phyloP scores from a whole-genome alignment of 192 early-diverging fungal genomes.

The Coemansia sp. region DNA sequence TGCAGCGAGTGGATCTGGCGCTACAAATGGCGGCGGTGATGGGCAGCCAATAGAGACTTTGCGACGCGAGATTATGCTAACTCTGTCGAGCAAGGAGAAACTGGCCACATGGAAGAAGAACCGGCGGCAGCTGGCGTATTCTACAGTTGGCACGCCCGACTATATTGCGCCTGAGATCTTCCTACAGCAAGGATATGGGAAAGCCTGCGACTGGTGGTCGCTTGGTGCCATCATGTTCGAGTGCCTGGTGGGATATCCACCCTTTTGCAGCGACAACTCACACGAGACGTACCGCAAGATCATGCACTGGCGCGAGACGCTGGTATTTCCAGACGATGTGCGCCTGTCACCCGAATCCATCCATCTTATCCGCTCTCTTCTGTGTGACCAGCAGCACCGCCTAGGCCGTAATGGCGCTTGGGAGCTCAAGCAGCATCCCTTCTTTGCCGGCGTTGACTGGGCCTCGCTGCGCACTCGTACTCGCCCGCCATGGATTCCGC shows the following conservation, averaged over 20 bases:
- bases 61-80: conserved; percentile 81
- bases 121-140: conserved; percentile 91
- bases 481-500: conserved; percentile 91
- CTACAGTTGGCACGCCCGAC: conserved; percentile 98
- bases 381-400: conserved; percentile 86
- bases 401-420: conserved; percentile 78
- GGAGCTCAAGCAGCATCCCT: conserved; percentile 90
- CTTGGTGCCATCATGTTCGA: conserved; percentile 99
- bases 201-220: conserved; percentile 99
- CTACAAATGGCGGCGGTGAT: conserved; percentile 13
- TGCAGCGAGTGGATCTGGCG: conserved; percentile 39
- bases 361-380: conserved; percentile 84
- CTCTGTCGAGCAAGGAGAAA: conserved; percentile 88
- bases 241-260: conserved; percentile 96
- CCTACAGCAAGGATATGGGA: conserved; percentile 89
- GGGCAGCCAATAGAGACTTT: conserved; percentile 57
- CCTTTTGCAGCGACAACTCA: conserved; percentile 93
- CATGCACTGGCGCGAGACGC: conserved; percentile 89
- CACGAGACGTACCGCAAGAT: conserved; percentile 99
- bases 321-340: conserved; percentile 92
- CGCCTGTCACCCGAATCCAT: conserved; percentile 88
- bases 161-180: conserved; percentile 98
- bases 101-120: conserved; percentile 99
- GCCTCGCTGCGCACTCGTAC: conserved; percentile 69
- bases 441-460: conserved; percentile 95